phyloP scores from a whole-genome alignment of 2,329 filamentous ascomycete genomes.

The Furcasterigmium furcatum region DNA sequence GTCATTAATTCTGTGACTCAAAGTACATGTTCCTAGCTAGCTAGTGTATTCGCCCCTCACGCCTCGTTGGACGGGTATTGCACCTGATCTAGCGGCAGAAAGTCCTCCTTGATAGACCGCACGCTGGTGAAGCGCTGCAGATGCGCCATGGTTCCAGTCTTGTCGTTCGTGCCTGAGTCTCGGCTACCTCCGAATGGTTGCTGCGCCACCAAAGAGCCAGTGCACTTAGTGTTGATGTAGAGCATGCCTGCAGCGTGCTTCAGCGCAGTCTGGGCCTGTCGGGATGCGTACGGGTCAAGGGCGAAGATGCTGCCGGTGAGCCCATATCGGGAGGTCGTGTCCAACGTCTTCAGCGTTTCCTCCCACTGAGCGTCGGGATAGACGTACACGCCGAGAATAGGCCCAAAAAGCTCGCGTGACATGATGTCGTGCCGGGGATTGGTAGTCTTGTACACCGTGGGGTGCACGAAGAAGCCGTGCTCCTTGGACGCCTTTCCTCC shows the following conservation, averaged over 20 bases:
- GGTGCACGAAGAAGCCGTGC: slow-evolving; percentile 40
- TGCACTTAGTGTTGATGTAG: slow-evolving; percentile 57
- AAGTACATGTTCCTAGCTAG: too few species aligned
- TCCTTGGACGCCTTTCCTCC: slow-evolving; percentile 41
- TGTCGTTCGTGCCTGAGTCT: slow-evolving; percentile 53
- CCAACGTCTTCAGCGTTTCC: slow-evolving; percentile 29
- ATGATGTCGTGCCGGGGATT: slow-evolving; percentile 40
- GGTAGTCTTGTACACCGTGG: slow-evolving; percentile 40
- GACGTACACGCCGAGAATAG: slow-evolving; percentile 41
- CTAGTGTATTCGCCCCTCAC: too few species aligned
- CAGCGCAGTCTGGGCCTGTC: slow-evolving; percentile 46
- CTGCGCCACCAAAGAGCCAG: slow-evolving; percentile 52
- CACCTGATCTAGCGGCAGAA: too few species aligned
- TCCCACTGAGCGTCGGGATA: slow-evolving; percentile 41
- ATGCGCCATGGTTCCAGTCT: slow-evolving; percentile 48
- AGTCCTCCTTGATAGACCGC: slow-evolving; percentile 50
- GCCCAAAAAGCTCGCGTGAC: slow-evolving; percentile 45
- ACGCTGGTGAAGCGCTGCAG: slow-evolving; percentile 48
- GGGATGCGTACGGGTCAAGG: slow-evolving; percentile 41
- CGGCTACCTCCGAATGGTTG: slow-evolving; percentile 52
- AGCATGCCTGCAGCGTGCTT: slow-evolving; percentile 55
- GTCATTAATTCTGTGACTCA: too few species aligned
- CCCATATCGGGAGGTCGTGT: slow-evolving; percentile 37
- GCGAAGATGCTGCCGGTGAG: slow-evolving; percentile 49
- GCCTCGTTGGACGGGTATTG: too few species aligned